Evolutionary conservation across 1,284 basidiomycete genomes (phyloP).

Genomic region (Schizophyllum commune): DNA sequence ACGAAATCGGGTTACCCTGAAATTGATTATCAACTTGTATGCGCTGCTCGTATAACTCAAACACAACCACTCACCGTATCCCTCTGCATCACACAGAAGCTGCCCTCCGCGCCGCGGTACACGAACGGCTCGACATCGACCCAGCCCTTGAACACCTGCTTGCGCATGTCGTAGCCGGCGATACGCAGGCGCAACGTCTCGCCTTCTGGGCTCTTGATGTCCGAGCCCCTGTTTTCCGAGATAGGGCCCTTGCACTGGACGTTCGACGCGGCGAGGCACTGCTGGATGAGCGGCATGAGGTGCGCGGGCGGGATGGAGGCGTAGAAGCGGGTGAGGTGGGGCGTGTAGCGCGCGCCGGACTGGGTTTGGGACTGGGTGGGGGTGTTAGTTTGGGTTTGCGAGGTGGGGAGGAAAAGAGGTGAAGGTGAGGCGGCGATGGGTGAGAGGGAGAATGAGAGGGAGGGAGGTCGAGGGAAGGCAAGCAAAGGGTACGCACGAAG

Average conservation of each 20-base stretch:
- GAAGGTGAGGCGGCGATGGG: background rate
- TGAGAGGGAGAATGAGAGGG: background rate
- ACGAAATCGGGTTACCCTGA: slow-evolving; percentile 69
- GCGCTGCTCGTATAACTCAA: slow-evolving; percentile 3
- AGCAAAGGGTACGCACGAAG: slow-evolving; percentile 34
- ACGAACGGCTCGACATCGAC: slow-evolving; percentile 55
- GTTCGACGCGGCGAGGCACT: slow-evolving; percentile 36
- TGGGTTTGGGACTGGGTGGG: slow-evolving; percentile 64
- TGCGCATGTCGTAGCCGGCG: slow-evolving; percentile 56
- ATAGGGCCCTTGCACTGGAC: slow-evolving; percentile 31
- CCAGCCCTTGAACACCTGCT: slow-evolving; percentile 61
- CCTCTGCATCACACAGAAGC: slow-evolving; percentile 59
- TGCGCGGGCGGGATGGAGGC: slow-evolving; percentile 44
- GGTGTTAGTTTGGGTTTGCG: background rate
- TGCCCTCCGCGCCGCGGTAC: slow-evolving; percentile 37
- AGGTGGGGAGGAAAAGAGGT: background rate
- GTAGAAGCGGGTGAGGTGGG: slow-evolving; percentile 74
- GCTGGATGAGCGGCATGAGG: slow-evolving; percentile 43
- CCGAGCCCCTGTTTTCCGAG: background rate
- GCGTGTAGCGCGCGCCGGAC: slow-evolving; percentile 55
- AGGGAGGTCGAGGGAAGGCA: background rate
- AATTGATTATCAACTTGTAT: too few relatives aligned
- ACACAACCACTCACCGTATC: slow-evolving; percentile 40
- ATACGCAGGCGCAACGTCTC: slow-evolving; percentile 43
- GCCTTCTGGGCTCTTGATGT: too few relatives aligned